Evolutionary conservation across 176 grass and related monocot species (phyloP), one percentile per base, ranked within the genome.

Genomic region (Bromus sterilis): DNA sequence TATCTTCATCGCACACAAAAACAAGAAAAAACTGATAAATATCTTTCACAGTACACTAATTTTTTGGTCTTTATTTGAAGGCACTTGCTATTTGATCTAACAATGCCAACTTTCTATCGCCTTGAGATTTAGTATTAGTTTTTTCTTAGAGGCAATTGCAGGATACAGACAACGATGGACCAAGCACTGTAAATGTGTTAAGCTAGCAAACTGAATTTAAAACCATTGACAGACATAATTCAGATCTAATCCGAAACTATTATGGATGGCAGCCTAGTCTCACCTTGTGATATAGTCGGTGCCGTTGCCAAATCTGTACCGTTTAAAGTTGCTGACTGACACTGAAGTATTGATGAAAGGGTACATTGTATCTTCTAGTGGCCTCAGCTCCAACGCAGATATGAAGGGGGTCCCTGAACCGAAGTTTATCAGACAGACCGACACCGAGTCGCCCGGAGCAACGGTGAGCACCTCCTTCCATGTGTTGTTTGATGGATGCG

Each of bases 401-500:
- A 85, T 5, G 48, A 85, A 85, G 1, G 83, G 83, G 46, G 7
- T 60, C 18, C 83, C 83, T 3, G 44, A 26, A 7, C 61, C 63
- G 0, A 85, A 18, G 35, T 78, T 78, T 32, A 85, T 31, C 63
- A 85, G 46, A 1, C 83, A 85, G 13, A 85, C 78, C 0, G 36
- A 87, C 2, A 69, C 0, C 2, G 0, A 2, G 31, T 48, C 25
- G 49, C 55, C 6, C 0, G 4, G 8, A 24, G 84, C 42, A 28
- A 75, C 5, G 0, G 40, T 65, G 44, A 86, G 0, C 4, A 43
- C 66, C 6, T 88, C 86, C 3, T 35, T 80, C 68, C 13, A 33
- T 0, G 23, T 0, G 0, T 23, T 46, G 0, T 0, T 0, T 1
- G 30, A 0, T 25, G 74, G 12, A 36, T 7, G 1, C 1, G 0